Percentiles rank a stretch among this genome's conserved stretches.
phyloP scores from a whole-genome alignment of 257 asterid species.

The Nicotiana knightiana region DNA sequence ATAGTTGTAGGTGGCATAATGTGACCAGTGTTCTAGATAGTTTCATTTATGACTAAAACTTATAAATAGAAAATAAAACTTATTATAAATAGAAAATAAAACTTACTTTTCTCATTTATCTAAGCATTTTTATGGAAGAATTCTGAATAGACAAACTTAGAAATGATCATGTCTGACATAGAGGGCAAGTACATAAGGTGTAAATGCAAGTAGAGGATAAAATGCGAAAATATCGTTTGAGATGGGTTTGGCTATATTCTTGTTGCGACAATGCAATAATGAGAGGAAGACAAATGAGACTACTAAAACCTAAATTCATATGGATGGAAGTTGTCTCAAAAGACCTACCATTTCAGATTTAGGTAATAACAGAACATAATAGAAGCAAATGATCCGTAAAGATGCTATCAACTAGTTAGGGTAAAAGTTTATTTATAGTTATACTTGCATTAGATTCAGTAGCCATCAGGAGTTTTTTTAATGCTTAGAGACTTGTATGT shows the following conservation, averaged over 20 bases:
- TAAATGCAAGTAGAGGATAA: neutral
- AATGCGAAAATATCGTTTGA: neutral
- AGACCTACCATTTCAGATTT: neutral
- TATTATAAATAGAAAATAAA: neutral
- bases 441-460: neutral
- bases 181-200: neutral
- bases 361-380: neutral
- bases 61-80: neutral
- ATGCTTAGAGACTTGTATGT: neutral
- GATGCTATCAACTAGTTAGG: neutral
- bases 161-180: neutral
- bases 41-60: neutral
- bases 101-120: neutral
- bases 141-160: neutral
- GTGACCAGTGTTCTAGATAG: neutral
- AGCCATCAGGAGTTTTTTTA: neutral
- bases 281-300: neutral
- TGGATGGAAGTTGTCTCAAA: neutral
- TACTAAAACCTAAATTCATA: neutral
- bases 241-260: neutral
- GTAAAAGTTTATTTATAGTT: neutral
- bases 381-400: neutral
- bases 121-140: neutral
- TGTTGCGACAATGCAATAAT: neutral
- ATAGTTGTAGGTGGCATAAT: neutral